These are phyloP conservation scores for Magnolia kwangsiensis DNA, from an alignment of 164 flowering plant species.

Conservation along the genomic window DNA sequence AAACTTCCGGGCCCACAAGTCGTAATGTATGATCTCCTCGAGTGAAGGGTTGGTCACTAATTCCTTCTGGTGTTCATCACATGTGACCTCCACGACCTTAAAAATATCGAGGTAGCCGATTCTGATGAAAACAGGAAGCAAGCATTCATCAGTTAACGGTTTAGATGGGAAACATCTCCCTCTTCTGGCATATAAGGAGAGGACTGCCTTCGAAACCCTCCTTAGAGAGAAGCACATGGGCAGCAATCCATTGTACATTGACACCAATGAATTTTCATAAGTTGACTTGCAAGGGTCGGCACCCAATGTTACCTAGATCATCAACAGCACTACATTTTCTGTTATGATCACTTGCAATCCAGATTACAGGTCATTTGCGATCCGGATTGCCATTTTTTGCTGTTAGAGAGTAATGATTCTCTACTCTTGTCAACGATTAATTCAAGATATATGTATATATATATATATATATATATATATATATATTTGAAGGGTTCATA, in stretches of 20 bases:
- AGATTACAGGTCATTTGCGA: too few relatives aligned
- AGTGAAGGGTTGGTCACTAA: conserved; percentile 76
- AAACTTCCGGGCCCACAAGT: conserved; percentile 87
- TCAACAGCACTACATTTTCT: too few relatives aligned
- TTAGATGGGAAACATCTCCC: not conserved
- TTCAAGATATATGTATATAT: too few relatives aligned
- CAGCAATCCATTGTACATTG: not conserved
- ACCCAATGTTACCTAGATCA: too few relatives aligned
- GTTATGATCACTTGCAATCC: too few relatives aligned
- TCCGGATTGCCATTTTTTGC: too few relatives aligned
- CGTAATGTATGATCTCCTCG: conserved; percentile 89
- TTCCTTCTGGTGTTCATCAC: conserved; percentile 70
- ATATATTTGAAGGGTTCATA: too few relatives aligned
- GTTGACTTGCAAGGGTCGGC: too few relatives aligned
- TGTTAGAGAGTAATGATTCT: too few relatives aligned
- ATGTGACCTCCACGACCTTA: conserved; percentile 87
- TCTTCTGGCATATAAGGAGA: not conserved
- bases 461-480: too few relatives aligned
- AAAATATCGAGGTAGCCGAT: conserved; percentile 89
- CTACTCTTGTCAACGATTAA: too few relatives aligned
- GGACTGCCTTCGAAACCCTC: not conserved
- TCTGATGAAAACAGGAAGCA: conserved; percentile 38
- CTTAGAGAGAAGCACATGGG: not conserved
- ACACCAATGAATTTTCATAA: not conserved
- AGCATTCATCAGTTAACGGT: conserved; percentile 5